phyloP scores from a whole-genome alignment of 495 filamentous ascomycete genomes.

The Mytilinidion resinicola region DNA sequence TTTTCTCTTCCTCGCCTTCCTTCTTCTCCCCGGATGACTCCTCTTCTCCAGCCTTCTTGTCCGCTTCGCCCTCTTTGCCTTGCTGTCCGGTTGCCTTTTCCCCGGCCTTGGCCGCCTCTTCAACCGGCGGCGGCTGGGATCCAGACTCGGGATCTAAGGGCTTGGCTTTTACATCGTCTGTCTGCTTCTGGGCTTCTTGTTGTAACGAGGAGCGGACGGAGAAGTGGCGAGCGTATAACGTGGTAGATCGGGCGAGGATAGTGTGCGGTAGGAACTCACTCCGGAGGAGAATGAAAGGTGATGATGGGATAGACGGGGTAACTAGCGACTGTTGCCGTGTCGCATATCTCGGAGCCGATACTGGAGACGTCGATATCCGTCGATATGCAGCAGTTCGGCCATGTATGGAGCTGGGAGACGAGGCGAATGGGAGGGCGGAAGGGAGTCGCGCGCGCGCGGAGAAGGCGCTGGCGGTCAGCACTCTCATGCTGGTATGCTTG shows the following conservation, averaged over 20 bases:
- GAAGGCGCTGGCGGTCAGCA: slow-evolving; percentile 22
- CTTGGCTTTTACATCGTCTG: slow-evolving; percentile 40
- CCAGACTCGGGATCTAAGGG: slow-evolving; percentile 33
- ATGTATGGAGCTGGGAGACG: slow-evolving; percentile 33
- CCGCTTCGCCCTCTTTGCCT: slow-evolving; percentile 42
- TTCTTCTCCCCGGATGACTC: slow-evolving; percentile 36
- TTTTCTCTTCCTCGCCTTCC: slow-evolving; percentile 39
- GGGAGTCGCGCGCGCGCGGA: slow-evolving; percentile 28
- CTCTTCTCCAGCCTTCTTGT: slow-evolving; percentile 39
- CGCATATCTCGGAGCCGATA: slow-evolving; percentile 18
- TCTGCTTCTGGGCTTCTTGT: slow-evolving; percentile 28
- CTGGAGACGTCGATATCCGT: slow-evolving; percentile 43
- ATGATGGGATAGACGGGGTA: slow-evolving; percentile 7
- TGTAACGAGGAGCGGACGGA: slow-evolving; percentile 18
- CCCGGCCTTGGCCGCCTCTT: slow-evolving; percentile 38
- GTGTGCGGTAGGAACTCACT: slow-evolving; percentile 30
- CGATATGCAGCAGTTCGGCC: slow-evolving; percentile 52
- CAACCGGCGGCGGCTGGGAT: slow-evolving; percentile 27
- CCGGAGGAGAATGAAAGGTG: slow-evolving; percentile 22
- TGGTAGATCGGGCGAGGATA: slow-evolving; percentile 24
- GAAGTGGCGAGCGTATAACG: slow-evolving; percentile 24
- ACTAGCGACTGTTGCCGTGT: slow-evolving; percentile 11
- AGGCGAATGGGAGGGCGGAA: slow-evolving; percentile 13
- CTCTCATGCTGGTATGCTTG: slow-evolving; percentile 30
- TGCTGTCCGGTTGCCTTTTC: slow-evolving; percentile 24